Percentiles rank a stretch among this genome's conserved stretches.
Evolutionary conservation across 306 rosid genomes (phyloP).

Genomic region (Dryas drummondii): DNA sequence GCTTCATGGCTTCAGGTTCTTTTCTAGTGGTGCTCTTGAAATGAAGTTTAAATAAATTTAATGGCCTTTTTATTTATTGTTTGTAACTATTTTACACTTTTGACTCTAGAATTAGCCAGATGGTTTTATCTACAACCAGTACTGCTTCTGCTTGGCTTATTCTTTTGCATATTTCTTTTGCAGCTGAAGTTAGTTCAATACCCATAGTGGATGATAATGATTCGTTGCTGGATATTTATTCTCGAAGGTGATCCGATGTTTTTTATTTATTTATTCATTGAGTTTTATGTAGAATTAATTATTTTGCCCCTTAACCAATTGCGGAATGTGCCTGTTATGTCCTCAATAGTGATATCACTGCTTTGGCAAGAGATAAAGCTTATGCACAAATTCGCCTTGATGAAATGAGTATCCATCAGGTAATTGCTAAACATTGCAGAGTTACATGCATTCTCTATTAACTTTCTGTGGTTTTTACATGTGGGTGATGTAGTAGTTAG

Average conservation of each 20-base stretch:
- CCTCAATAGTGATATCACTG: constrained; percentile 73
- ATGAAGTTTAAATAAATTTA: no score
- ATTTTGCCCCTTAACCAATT: constrained; percentile 18
- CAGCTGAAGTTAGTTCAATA: constrained; percentile 81
- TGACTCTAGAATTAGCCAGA: constrained; percentile 8
- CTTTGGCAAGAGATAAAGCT: constrained; percentile 85
- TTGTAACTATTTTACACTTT: not conserved
- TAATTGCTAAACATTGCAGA: constrained; percentile 25
- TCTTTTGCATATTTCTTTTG: constrained; percentile 35
- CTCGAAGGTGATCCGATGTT: constrained; percentile 55
- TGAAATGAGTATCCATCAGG: constrained; percentile 77
- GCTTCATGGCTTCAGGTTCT: not conserved
- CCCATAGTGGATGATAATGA: constrained; percentile 78
- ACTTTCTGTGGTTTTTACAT: constrained; percentile 6
- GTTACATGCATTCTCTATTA: not conserved
- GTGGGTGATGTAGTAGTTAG: not conserved
- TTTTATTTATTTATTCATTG: not conserved
- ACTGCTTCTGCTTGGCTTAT: constrained; percentile 25
- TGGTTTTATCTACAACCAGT: constrained; percentile 17
- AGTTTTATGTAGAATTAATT: constrained; percentile 1
- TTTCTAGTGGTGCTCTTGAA: not conserved
- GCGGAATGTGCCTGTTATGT: constrained; percentile 17
- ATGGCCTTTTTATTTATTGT: not conserved
- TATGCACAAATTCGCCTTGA: constrained; percentile 64
- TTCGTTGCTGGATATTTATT: constrained; percentile 76